Conservation (phyloP, 2,329 filamentous ascomycete genomes). For the Colletotrichum coccodes region DNA sequence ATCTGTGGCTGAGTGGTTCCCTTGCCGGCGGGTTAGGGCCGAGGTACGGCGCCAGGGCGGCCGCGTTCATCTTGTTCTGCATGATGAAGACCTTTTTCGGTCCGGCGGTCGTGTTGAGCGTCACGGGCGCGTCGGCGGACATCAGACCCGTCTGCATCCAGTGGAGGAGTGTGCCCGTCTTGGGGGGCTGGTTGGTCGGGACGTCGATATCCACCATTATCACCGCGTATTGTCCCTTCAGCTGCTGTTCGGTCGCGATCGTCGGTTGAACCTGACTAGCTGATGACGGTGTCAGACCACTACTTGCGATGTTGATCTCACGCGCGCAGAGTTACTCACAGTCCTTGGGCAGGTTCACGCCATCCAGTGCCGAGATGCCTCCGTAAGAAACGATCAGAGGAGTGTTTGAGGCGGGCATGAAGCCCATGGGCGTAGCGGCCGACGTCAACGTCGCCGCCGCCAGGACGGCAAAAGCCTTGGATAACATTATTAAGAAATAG, state of each 20-base stretch:
- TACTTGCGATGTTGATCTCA: not conserved
- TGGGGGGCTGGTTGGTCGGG: conserved; percentile 47
- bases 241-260: conserved; percentile 32
- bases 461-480: conserved; percentile 41
- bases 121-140: conserved; percentile 37
- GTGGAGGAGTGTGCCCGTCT: conserved; percentile 55
- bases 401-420: conserved; percentile 48
- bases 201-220: conserved; percentile 58
- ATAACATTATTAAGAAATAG: conserved; percentile 42
- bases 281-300: not conserved
- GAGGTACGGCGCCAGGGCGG: conserved; percentile 43
- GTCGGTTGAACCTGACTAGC: conserved; percentile 26
- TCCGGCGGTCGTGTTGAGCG: conserved; percentile 41
- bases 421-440: conserved; percentile 53
- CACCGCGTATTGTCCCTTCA: conserved; percentile 46
- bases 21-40: conserved; percentile 50
- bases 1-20: conserved; percentile 50
- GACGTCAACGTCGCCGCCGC: conserved; percentile 45
- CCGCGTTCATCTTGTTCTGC: conserved; percentile 38
- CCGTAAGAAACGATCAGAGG: conserved; percentile 53
- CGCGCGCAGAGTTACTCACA: conserved; percentile 40
- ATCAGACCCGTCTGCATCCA: conserved; percentile 55
- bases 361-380: conserved; percentile 47
- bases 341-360: conserved; percentile 48
- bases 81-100: conserved; percentile 42